phyloP scores from a whole-genome alignment of 2,329 filamentous ascomycete genomes.

The Pestalotiopsis fici region DNA sequence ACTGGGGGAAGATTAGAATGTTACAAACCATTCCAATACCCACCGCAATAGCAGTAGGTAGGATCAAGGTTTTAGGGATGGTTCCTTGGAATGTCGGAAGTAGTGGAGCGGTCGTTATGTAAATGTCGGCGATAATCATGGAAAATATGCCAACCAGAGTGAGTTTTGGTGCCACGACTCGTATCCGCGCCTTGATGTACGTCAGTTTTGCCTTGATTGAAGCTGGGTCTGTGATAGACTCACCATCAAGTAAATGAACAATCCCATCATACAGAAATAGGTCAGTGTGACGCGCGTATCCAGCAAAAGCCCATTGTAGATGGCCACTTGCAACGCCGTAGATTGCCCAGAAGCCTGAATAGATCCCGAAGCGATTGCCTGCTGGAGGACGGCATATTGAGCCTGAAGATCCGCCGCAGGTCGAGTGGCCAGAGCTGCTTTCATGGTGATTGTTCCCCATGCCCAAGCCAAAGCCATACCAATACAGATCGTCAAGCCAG shows the following conservation, averaged over 20 bases:
- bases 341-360: neutral
- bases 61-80: neutral
- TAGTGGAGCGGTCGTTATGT: neutral
- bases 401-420: neutral
- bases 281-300: neutral
- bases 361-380: neutral
- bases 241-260: constrained; percentile 1
- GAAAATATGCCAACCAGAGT: constrained; percentile 4
- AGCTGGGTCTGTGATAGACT: neutral
- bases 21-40: constrained; percentile 2
- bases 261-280: constrained; percentile 6
- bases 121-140: neutral
- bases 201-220: too few relatives aligned
- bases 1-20: neutral
- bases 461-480: neutral
- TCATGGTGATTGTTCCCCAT: neutral
- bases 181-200: neutral
- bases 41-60: neutral
- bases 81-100: neutral
- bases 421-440: neutral
- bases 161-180: neutral
- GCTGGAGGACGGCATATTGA: neutral
- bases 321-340: neutral
- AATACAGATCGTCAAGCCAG: neutral
- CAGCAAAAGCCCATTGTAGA: neutral